Evolutionary conservation across 1,284 basidiomycete genomes (phyloP).

Genomic region (Papiliotrema fonsecae): DNA sequence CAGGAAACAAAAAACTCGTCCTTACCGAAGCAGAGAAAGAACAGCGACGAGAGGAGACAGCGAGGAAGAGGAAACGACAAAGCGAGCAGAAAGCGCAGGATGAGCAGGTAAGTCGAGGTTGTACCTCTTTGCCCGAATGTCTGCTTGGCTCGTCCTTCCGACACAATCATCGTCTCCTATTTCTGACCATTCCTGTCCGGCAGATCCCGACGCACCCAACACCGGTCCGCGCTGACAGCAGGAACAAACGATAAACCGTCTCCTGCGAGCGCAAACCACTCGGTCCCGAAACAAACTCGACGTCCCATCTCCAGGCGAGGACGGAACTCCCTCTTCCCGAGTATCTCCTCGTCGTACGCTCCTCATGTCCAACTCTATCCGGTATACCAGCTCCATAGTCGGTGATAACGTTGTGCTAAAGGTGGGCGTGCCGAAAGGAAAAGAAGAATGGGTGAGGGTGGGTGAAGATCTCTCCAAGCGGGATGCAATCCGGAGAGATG

Average conservation of each 20-base stretch:
- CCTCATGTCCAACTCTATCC: constrained; percentile 45
- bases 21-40: constrained; percentile 78
- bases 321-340: constrained; percentile 55
- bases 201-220: no score
- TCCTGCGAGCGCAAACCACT: constrained; percentile 75
- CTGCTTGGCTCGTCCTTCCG: neutral
- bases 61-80: constrained; percentile 75
- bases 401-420: constrained; percentile 14
- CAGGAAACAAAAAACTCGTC: constrained; percentile 63
- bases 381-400: constrained; percentile 16
- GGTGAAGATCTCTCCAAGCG: neutral
- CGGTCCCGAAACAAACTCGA: constrained; percentile 63
- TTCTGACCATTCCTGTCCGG: no score
- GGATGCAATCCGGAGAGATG: neutral
- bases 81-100: constrained; percentile 87
- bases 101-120: constrained; percentile 62
- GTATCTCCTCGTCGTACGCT: constrained; percentile 50
- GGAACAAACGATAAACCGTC: constrained; percentile 78
- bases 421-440: constrained; percentile 26
- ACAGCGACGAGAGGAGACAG: constrained; percentile 75
- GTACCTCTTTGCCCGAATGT: neutral
- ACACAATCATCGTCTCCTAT: neutral
- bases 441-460: constrained; percentile 28
- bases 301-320: constrained; percentile 49
- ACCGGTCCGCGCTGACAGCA: constrained; percentile 5